phyloP scores from a whole-genome alignment of 2,329 filamentous ascomycete genomes.

The Raffaelea arxii region DNA sequence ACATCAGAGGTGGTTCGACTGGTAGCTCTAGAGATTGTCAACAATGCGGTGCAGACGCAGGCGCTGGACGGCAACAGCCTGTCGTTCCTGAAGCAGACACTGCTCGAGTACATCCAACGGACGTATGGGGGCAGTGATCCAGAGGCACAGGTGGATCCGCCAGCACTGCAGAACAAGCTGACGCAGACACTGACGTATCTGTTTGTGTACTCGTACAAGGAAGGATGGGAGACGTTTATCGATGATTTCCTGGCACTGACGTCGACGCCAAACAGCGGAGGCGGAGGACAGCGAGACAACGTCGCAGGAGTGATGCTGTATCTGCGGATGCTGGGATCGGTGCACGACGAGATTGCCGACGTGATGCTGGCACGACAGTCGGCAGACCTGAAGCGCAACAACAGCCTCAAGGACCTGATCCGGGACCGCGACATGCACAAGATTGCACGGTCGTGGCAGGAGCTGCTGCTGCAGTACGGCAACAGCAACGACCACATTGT shows the following conservation, averaged over 20 bases:
- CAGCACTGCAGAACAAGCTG: conserved; percentile 87
- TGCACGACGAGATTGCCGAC: conserved; percentile 97
- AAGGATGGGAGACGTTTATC: conserved; percentile 82
- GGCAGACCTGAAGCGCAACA: conserved; percentile 75
- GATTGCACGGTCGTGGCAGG: conserved; percentile 83
- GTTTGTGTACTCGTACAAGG: conserved; percentile 77
- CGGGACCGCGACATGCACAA: conserved; percentile 80
- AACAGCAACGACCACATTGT: conserved; percentile 62
- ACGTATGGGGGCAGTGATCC: conserved; percentile 50
- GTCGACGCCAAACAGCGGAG: conserved; percentile 48
- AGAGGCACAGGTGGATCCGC: conserved; percentile 52
- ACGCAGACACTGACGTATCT: conserved; percentile 92
- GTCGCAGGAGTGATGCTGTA: conserved; percentile 72
- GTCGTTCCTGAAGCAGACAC: conserved; percentile 64
- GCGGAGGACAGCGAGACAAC: conserved; percentile 57
- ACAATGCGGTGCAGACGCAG: conserved; percentile 77
- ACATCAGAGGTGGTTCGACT: conserved; percentile 78
- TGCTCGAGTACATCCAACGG: conserved; percentile 72
- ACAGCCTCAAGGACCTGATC: conserved; percentile 82
- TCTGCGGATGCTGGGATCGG: conserved; percentile 74
- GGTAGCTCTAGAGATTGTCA: conserved; percentile 85
- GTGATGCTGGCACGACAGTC: conserved; percentile 71
- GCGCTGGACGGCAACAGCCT: conserved; percentile 65
- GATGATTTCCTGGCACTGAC: conserved; percentile 80
- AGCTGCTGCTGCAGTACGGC: conserved; percentile 71